Evolutionary conservation across 108 stramenopile species (phyloP), one percentile per base, ranked within the genome.

Genomic region (Cyclotella sp.): DNA sequence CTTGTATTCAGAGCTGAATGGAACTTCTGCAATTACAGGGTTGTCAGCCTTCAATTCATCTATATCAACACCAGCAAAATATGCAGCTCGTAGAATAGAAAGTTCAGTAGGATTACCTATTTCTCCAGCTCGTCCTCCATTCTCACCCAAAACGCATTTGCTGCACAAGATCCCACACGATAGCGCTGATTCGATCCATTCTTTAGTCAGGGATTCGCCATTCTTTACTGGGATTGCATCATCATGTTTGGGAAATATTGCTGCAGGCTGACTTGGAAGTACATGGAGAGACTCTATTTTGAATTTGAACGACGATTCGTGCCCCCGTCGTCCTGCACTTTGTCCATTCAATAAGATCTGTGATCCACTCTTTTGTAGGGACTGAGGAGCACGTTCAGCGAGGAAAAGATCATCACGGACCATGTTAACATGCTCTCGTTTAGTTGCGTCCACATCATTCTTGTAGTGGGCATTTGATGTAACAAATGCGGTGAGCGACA

Each of bases 51-150:
- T 91, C 28, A 90, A 57, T 0, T 64, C 63, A 30, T 89, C 86
- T 24, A 94, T 91, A 64, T 90, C 86, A 54, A 89, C 65, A 30
- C 90, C 90, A 66, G 87, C 59, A 73, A 89, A 90, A 86, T 92
- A 94, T 22, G 88, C 60, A 34, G 93, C 91, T 47, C 93, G 89
- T 27, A 94, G 83, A 67, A 94, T 94, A 27, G 93, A 88, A 49
- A 94, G 84, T 63, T 94, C 93, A 26, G 93, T 94, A 6, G 93
- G 93, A 84, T 94, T 94, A 55, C 93, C 93, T 67, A 94, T 94
- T 69, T 94, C 93, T 28, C 93, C 93, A 34, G 86, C 79, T 15
- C 93, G 85, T 54, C 82, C 80, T 52, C 93, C 93, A 67, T 79
- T 63, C 51, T 86, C 86, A 63, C 93, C 93, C 71, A 94, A 80